Conservation (phyloP, 2,329 filamentous ascomycete genomes). For the Scedosporium aurantiacum region DNA sequence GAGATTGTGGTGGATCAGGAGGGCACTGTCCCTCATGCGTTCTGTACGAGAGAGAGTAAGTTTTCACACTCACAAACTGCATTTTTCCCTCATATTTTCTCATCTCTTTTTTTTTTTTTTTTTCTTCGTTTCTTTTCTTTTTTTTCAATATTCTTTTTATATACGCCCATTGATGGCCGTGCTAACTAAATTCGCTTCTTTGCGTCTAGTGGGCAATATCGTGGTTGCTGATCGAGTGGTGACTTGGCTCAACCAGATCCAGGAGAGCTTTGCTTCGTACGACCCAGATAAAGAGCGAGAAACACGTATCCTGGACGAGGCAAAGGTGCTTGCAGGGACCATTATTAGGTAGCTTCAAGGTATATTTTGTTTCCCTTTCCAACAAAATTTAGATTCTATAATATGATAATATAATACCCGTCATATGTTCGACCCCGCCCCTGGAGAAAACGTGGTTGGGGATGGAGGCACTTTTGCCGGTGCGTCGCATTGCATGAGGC, state of each 20-base stretch:
- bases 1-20: constrained; percentile 41
- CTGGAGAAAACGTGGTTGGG: background rate
- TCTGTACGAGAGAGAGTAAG: constrained; percentile 36
- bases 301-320: background rate
- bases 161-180: background rate
- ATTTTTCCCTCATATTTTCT: background rate
- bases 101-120: background rate
- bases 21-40: constrained; percentile 46
- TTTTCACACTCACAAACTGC: constrained; percentile 2
- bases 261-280: background rate
- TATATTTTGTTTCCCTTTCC: background rate
- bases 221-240: constrained; percentile 1
- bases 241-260: constrained; percentile 3
- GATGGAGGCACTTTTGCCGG: background rate
- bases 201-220: background rate
- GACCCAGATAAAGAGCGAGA: background rate
- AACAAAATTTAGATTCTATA: background rate
- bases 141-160: too few relatives aligned
- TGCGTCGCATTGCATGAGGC: background rate
- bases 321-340: background rate
- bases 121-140: background rate
- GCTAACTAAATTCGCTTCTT: background rate
- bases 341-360: background rate
- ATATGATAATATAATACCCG: background rate
- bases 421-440: background rate